phyloP scores from a whole-genome alignment of 805 yeast genomes.

The Metschnikowia lunata region DNA sequence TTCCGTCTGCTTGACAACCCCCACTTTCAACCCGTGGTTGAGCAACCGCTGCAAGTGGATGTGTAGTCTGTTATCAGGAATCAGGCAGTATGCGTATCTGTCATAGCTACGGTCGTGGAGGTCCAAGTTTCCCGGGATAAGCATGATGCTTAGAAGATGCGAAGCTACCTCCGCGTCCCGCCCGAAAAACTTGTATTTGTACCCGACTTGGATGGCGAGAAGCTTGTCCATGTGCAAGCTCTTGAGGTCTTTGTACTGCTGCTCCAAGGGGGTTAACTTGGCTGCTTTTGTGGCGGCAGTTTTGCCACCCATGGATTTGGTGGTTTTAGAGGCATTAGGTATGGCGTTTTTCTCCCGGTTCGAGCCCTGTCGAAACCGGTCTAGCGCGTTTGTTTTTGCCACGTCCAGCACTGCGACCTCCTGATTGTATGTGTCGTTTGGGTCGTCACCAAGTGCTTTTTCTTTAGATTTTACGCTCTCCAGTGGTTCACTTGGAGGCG shows the following conservation, averaged over 20 bases:
- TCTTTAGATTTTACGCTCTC: not conserved
- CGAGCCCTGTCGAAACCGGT: not conserved
- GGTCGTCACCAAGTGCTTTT: not conserved
- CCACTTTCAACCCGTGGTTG: conserved; percentile 72
- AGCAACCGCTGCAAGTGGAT: conserved; percentile 73
- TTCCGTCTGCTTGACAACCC: conserved; percentile 81
- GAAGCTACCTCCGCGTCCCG: conserved; percentile 76
- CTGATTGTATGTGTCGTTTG: too few species aligned
- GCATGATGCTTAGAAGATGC: conserved; percentile 60
- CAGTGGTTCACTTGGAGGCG: not conserved
- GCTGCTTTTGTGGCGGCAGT: not conserved
- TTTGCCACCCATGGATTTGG: not conserved
- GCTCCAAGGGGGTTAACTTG: conserved; percentile 64
- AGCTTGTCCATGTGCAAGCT: conserved; percentile 57
- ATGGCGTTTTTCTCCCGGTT: not conserved
- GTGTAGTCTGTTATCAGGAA: conserved; percentile 74
- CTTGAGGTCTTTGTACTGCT: conserved; percentile 69
- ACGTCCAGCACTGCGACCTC: not conserved
- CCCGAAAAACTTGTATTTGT: conserved; percentile 83
- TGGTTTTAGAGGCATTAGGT: not conserved
- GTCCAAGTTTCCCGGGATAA: conserved; percentile 63
- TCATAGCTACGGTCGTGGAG: conserved; percentile 50
- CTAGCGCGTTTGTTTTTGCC: not conserved
- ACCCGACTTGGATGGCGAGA: conserved; percentile 84
- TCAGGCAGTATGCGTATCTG: conserved; percentile 74